Evolutionary conservation across 2,329 filamentous ascomycete species (phyloP).

Genomic region (Sarocladium kiliense): DNA sequence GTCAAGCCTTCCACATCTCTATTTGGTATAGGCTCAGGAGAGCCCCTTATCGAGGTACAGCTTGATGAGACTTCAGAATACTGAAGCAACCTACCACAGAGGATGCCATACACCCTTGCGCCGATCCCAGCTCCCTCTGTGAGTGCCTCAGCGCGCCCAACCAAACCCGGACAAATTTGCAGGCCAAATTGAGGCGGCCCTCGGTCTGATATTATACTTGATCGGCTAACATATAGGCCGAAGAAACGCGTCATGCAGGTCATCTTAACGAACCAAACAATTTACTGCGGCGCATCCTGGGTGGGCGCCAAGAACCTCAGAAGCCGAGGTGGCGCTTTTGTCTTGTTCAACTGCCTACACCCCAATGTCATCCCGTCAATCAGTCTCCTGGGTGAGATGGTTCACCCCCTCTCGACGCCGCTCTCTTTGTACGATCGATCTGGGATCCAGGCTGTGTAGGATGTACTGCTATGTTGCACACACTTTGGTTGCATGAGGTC

Average conservation of each 20-base stretch:
- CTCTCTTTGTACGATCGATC: constrained; percentile 1
- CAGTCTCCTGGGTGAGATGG: background rate
- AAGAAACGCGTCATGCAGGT: background rate
- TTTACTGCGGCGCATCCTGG: background rate
- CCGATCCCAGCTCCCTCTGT: too few relatives aligned
- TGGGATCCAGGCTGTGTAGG: background rate
- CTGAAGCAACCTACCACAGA: too few relatives aligned
- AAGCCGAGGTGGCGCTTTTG: constrained; percentile 7
- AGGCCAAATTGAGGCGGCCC: too few relatives aligned
- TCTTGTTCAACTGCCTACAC: background rate
- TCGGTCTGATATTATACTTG: background rate
- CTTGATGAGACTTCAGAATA: too few relatives aligned
- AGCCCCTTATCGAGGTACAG: too few relatives aligned
- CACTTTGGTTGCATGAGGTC: background rate
- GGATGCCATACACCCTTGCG: too few relatives aligned
- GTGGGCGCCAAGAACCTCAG: constrained; percentile 4
- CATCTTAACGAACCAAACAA: constrained; percentile 3
- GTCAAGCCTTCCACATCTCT: too few relatives aligned
- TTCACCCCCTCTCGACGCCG: background rate
- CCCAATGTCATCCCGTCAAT: background rate
- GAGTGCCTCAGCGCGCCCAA: too few relatives aligned
- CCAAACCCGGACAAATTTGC: too few relatives aligned
- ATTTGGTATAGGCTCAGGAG: too few relatives aligned
- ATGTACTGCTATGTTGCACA: background rate
- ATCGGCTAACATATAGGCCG: constrained; percentile 1